Evolutionary conservation across 1,284 basidiomycete species (phyloP).

Genomic region (Fomitopsis palustris): DNA sequence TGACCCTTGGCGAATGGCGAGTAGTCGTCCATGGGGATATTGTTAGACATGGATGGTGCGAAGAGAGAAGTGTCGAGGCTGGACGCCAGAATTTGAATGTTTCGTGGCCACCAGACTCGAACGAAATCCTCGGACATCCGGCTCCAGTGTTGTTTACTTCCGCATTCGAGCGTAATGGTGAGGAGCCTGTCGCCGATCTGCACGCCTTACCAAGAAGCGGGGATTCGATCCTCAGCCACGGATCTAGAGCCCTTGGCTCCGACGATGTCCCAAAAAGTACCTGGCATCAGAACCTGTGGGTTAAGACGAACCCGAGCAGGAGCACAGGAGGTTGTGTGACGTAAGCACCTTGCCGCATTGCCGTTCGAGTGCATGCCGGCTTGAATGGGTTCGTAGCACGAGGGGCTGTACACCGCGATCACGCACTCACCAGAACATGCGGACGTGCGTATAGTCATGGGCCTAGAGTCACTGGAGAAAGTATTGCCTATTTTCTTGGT

Average conservation of each 20-base stretch:
- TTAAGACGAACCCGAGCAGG: not conserved
- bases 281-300: not conserved
- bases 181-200: not conserved
- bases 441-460: too few relatives aligned
- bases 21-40: slow-evolving; percentile 1
- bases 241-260: not conserved
- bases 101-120: not conserved
- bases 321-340: not conserved
- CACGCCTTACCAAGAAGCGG: not conserved
- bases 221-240: not conserved
- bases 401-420: too few relatives aligned
- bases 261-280: not conserved
- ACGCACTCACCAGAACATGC: too few relatives aligned
- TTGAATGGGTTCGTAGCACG: too few relatives aligned
- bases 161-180: not conserved
- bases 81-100: not conserved
- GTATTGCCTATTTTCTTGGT: too few relatives aligned
- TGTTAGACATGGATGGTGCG: not conserved
- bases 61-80: not conserved
- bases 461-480: too few relatives aligned
- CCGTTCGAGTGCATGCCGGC: too few relatives aligned
- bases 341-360: not conserved
- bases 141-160: not conserved
- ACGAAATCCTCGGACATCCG: not conserved
- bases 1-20: not conserved